These are phyloP conservation scores for Candida vaughaniae DNA, from an alignment of 805 yeast species.

Conservation along the genomic window DNA sequence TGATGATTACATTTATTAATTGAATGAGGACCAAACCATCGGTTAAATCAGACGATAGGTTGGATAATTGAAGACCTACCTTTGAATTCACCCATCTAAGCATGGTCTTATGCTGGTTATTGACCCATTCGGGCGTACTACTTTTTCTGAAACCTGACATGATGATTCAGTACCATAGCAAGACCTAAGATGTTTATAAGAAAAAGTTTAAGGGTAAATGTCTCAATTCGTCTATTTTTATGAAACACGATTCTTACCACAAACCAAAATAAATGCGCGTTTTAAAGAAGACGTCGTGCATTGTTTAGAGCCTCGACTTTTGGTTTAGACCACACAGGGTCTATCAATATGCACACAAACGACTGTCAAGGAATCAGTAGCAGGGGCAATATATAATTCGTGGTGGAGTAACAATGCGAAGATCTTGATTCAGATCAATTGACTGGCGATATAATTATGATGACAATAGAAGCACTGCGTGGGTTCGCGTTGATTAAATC, in stretches of 20 bases:
- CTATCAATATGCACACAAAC: no score
- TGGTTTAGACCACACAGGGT: no score
- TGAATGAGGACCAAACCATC: slow-evolving; percentile 41
- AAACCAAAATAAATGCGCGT: slow-evolving; percentile 2
- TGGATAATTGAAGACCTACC: slow-evolving; percentile 19
- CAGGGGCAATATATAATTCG: no score
- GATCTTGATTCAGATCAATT: no score
- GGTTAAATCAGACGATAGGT: slow-evolving; percentile 32
- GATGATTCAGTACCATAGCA: background rate
- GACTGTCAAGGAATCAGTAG: no score
- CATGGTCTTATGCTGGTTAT: slow-evolving; percentile 48
- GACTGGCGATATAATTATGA: no score
- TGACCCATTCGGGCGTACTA: slow-evolving; percentile 35
- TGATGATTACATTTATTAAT: slow-evolving; percentile 33
- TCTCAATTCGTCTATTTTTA: slow-evolving; percentile 6
- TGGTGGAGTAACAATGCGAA: no score
- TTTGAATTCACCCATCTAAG: slow-evolving; percentile 49
- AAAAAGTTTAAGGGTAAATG: no score
- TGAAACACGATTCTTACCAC: slow-evolving; percentile 8
- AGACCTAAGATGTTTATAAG: slow-evolving; percentile 1
- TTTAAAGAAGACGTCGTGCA: no score
- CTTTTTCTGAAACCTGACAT: background rate
- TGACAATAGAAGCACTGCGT: no score
- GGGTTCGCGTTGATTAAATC: no score
- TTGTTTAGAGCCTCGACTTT: no score